Conservation (phyloP, 768 basidiomycete species). For the Rhodosporidiobolus odoratus region DNA sequence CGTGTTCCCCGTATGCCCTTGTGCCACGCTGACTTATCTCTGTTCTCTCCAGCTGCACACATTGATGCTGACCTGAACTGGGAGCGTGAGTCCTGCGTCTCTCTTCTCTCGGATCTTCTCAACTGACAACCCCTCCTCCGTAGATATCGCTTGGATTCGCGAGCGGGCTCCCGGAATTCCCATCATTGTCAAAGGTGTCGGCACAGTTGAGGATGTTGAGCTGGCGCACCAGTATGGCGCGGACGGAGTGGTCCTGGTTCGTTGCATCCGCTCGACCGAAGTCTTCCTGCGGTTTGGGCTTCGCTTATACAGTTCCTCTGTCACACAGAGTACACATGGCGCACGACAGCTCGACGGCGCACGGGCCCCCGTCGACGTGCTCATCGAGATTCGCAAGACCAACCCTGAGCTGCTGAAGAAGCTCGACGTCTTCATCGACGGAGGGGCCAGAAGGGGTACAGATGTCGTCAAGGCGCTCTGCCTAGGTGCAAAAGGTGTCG, state of each 20-base stretch:
- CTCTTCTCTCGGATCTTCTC: background rate
- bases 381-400: constrained; percentile 48
- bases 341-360: constrained; percentile 74
- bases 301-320: background rate
- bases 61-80: constrained; percentile 16
- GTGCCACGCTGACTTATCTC: background rate
- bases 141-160: constrained; percentile 24
- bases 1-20: background rate
- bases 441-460: constrained; percentile 53
- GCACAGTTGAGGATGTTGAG: constrained; percentile 22
- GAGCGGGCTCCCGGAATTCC: constrained; percentile 3
- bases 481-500: constrained; percentile 73
- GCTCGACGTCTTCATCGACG: constrained; percentile 52
- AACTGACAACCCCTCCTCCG: background rate
- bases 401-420: constrained; percentile 47
- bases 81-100: background rate
- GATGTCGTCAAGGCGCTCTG: constrained; percentile 51
- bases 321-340: constrained; percentile 40
- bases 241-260: constrained; percentile 20
- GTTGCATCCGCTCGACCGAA: background rate
- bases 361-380: constrained; percentile 64
- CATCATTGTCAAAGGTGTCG: constrained; percentile 30
- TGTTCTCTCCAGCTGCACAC: background rate
- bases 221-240: constrained; percentile 23
- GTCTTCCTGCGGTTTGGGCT: background rate